These are phyloP conservation scores for Oidiodendron maius DNA, from an alignment of 495 filamentous ascomycete genomes.

Conservation along the genomic window DNA sequence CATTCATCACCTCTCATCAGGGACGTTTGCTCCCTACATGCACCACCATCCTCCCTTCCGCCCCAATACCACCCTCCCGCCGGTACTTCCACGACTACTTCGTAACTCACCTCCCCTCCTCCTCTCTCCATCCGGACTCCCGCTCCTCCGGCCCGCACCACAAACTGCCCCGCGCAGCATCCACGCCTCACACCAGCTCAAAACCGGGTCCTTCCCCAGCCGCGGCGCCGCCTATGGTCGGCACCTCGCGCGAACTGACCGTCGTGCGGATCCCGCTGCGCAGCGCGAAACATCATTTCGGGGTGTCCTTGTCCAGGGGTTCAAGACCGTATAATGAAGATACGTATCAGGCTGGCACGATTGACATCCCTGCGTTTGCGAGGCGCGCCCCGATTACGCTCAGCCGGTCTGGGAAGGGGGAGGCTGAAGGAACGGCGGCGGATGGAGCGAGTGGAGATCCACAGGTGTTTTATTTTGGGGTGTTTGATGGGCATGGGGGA, in stretches of 20 bases:
- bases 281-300: constrained; percentile 94
- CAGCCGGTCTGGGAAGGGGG: constrained; percentile 31
- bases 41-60: no score
- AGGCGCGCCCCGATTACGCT: constrained; percentile 70
- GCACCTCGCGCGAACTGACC: constrained; percentile 65
- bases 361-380: constrained; percentile 87
- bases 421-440: constrained; percentile 47
- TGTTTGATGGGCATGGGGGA: constrained; percentile 96
- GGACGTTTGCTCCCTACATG: neutral
- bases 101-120: constrained; percentile 88
- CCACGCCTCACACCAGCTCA: constrained; percentile 70
- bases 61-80: constrained; percentile 3
- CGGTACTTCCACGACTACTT: constrained; percentile 92
- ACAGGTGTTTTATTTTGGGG: constrained; percentile 93
- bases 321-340: constrained; percentile 88
- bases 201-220: constrained; percentile 48
- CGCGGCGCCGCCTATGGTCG: constrained; percentile 48
- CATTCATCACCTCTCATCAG: no score
- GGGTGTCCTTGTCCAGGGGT: constrained; percentile 70
- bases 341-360: constrained; percentile 87
- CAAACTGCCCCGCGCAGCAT: constrained; percentile 76
- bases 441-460: constrained; percentile 79
- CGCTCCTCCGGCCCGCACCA: constrained; percentile 61
- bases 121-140: constrained; percentile 87
- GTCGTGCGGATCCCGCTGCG: constrained; percentile 96